Evolutionary conservation across 2,329 filamentous ascomycete species (phyloP).

Genomic region (Cladophialophora yegresii): DNA sequence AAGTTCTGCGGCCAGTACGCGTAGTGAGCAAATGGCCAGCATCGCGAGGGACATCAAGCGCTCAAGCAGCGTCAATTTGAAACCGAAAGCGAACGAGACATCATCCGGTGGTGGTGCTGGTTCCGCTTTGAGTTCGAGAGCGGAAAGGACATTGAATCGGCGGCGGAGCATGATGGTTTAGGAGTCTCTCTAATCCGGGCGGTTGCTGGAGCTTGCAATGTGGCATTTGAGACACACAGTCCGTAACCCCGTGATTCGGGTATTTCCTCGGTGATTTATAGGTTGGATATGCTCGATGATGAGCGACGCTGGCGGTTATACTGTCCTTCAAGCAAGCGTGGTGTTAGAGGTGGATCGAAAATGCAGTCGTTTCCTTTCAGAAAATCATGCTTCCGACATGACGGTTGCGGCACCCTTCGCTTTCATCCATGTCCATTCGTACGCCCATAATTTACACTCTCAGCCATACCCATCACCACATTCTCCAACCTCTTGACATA

Average conservation of each 20-base stretch:
- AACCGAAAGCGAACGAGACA: conserved; percentile 1
- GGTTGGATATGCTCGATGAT: conserved; percentile 6
- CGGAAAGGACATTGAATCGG: conserved; percentile 31
- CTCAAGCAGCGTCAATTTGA: conserved; percentile 24
- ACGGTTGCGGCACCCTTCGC: background rate
- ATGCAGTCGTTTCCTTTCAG: background rate
- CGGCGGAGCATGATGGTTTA: conserved; percentile 36
- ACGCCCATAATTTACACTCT: conserved; percentile 29
- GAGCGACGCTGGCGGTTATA: background rate
- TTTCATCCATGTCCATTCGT: conserved; percentile 20
- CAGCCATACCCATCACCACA: conserved; percentile 39
- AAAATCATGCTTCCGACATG: background rate
- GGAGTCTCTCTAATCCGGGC: background rate
- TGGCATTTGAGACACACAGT: background rate
- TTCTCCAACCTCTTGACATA: conserved; percentile 47
- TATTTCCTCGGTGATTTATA: conserved; percentile 7
- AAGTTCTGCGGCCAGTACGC: conserved; percentile 16
- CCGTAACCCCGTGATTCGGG: background rate
- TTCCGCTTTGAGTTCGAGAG: conserved; percentile 9
- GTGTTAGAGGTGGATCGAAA: background rate
- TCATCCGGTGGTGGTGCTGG: background rate
- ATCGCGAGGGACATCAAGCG: conserved; percentile 19
- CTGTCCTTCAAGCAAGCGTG: conserved; percentile 7
- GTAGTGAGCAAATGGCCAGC: conserved; percentile 3
- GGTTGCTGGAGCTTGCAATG: background rate